These are phyloP conservation scores for Podospora anserina DNA, from an alignment of 495 filamentous ascomycete species.

Conservation along the genomic window DNA sequence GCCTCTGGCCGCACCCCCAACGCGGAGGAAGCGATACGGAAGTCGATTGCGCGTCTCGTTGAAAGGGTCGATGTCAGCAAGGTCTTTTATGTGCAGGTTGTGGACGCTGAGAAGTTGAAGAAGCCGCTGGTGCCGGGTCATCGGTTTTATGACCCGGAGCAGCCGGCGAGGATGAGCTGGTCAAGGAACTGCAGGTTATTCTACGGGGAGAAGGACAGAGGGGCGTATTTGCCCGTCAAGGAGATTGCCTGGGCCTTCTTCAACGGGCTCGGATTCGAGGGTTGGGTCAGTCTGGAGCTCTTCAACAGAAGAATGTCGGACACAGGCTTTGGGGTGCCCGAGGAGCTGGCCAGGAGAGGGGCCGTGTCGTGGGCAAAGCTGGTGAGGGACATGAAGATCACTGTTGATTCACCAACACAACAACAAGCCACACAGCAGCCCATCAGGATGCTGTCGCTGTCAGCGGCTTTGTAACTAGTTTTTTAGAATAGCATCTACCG, in stretches of 20 bases:
- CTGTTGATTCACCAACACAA: constrained; percentile 39
- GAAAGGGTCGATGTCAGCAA: constrained; percentile 59
- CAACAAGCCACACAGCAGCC: not conserved
- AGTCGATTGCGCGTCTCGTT: constrained; percentile 57
- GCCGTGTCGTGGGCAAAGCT: constrained; percentile 62
- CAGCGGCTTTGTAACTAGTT: constrained; percentile 29
- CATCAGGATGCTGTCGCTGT: constrained; percentile 21
- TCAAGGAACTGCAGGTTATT: constrained; percentile 74
- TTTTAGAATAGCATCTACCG: not conserved
- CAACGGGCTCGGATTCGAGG: constrained; percentile 61
- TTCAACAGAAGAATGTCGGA: constrained; percentile 67
- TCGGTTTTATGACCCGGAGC: constrained; percentile 58
- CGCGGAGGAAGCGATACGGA: constrained; percentile 56
- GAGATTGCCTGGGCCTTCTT: constrained; percentile 62
- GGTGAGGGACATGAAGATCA: constrained; percentile 50
- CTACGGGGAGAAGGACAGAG: constrained; percentile 65
- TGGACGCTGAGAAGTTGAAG: constrained; percentile 65
- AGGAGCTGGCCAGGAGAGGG: constrained; percentile 62
- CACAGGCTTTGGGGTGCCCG: constrained; percentile 48
- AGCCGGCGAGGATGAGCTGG: constrained; percentile 76
- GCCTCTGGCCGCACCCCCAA: constrained; percentile 52
- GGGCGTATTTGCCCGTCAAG: constrained; percentile 69
- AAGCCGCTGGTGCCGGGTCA: constrained; percentile 61
- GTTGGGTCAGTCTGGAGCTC: constrained; percentile 78
- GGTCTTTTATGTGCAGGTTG: constrained; percentile 77